These are phyloP conservation scores for Austroboletus sp. DNA, from an alignment of 1,284 basidiomycete species.

Conservation along the genomic window DNA sequence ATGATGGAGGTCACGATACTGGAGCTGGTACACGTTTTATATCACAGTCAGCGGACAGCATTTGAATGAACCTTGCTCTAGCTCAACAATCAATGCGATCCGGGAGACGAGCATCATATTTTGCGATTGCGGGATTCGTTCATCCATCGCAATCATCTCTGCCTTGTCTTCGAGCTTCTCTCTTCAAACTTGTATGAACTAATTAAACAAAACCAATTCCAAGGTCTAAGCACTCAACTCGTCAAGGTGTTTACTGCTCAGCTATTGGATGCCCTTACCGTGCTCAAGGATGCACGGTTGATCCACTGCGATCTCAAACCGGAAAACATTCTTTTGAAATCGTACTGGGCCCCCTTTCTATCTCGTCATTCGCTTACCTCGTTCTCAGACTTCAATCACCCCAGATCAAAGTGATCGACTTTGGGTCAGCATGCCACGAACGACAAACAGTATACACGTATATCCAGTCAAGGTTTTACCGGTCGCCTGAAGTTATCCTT, in stretches of 20 bases:
- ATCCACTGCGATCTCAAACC: constrained; percentile 99
- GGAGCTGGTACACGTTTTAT: constrained; percentile 64
- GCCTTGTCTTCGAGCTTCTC: constrained; percentile 94
- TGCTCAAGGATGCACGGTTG: constrained; percentile 90
- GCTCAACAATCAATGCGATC: constrained; percentile 90
- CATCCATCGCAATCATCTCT: constrained; percentile 93
- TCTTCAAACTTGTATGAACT: constrained; percentile 98
- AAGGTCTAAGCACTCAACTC: constrained; percentile 90
- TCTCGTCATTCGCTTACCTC: neutral
- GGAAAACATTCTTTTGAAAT: constrained; percentile 91
- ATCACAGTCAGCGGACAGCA: neutral
- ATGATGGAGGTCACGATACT: constrained; percentile 99
- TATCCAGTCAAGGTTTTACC: constrained; percentile 98
- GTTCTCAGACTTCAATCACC: constrained; percentile 83
- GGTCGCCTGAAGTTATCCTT: constrained; percentile 93
- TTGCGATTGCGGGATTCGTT: constrained; percentile 92
- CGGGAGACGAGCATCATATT: constrained; percentile 93
- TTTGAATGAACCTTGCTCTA: constrained; percentile 29
- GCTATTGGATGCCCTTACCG: constrained; percentile 84
- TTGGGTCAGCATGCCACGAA: constrained; percentile 97
- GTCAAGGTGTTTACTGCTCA: constrained; percentile 98
- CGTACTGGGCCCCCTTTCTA: constrained; percentile 42
- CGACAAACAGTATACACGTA: constrained; percentile 99
- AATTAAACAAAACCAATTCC: constrained; percentile 99
- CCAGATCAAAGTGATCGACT: constrained; percentile 98